These are phyloP conservation scores for Dillenia turbinata DNA, from an alignment of 164 flowering plant species.

Conservation along the genomic window DNA sequence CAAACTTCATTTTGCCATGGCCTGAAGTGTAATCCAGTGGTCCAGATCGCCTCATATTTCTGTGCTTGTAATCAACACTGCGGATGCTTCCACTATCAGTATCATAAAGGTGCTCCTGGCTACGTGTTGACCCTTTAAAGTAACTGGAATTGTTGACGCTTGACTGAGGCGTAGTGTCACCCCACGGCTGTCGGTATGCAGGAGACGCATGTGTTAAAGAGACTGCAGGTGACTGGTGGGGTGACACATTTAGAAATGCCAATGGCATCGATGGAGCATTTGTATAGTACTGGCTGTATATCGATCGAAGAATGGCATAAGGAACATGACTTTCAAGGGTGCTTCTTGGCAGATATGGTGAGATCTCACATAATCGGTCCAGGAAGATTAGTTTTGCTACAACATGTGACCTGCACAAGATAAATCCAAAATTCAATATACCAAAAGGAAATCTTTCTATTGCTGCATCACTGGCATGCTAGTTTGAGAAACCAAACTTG, in stretches of 20 bases:
- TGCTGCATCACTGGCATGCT: no score
- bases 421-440: neutral
- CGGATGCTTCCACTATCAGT: constrained; percentile 34
- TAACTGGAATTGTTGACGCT: constrained; percentile 43
- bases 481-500: no score
- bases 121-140: constrained; percentile 45
- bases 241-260: constrained; percentile 54
- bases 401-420: constrained; percentile 64
- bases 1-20: constrained; percentile 47
- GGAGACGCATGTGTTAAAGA: constrained; percentile 72
- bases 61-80: constrained; percentile 36
- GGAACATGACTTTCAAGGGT: constrained; percentile 80
- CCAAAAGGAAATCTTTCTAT: neutral
- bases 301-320: constrained; percentile 78
- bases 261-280: constrained; percentile 58
- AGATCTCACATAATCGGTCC: constrained; percentile 86
- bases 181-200: constrained; percentile 39
- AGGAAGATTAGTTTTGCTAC: constrained; percentile 86
- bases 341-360: constrained; percentile 82
- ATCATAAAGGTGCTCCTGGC: constrained; percentile 53
- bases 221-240: constrained; percentile 72
- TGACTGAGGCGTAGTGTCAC: constrained; percentile 55
- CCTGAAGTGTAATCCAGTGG: constrained; percentile 82
- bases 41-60: constrained; percentile 74
- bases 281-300: constrained; percentile 82